These are phyloP conservation scores for Lagenaria siceraria DNA, from an alignment of 306 rosid genomes.

Conservation along the genomic window DNA sequence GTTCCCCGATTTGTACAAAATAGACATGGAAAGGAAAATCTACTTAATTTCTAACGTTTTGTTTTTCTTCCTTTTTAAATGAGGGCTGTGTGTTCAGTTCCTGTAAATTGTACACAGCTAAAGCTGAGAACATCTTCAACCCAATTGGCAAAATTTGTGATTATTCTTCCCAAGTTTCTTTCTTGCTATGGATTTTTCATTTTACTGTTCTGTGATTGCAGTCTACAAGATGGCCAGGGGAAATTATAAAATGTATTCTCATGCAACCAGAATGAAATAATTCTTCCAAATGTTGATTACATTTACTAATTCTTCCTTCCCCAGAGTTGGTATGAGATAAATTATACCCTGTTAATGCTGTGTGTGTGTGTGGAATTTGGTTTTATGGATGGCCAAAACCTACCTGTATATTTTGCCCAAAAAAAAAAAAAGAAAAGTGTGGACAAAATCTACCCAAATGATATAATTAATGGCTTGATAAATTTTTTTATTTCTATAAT, in stretches of 20 bases:
- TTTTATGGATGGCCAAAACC: neutral
- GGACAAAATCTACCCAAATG: too few relatives aligned
- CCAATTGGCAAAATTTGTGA: conserved; percentile 1
- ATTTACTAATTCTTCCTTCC: too few relatives aligned
- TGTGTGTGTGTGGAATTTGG: too few relatives aligned
- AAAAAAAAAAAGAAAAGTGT: too few relatives aligned
- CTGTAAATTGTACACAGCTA: conserved; percentile 9
- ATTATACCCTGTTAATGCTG: neutral
- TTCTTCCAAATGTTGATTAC: neutral
- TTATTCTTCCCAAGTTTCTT: neutral
- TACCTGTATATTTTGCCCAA: neutral
- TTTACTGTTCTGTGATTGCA: neutral
- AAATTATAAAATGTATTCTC: neutral
- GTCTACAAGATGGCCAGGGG: neutral
- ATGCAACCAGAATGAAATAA: neutral
- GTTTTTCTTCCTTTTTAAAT: neutral
- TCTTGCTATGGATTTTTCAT: conserved; percentile 2
- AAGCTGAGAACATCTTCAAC: conserved; percentile 1
- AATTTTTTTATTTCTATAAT: too few relatives aligned
- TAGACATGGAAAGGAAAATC: conserved; percentile 17
- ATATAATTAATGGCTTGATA: too few relatives aligned
- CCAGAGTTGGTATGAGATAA: neutral
- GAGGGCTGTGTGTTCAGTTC: conserved; percentile 17
- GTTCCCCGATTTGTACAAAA: conserved; percentile 31
- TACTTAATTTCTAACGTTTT: neutral